Evolutionary conservation across 2,329 filamentous ascomycete genomes (phyloP), one percentile per base, ranked within the genome.

Genomic region (Beauveria brongniartii): DNA sequence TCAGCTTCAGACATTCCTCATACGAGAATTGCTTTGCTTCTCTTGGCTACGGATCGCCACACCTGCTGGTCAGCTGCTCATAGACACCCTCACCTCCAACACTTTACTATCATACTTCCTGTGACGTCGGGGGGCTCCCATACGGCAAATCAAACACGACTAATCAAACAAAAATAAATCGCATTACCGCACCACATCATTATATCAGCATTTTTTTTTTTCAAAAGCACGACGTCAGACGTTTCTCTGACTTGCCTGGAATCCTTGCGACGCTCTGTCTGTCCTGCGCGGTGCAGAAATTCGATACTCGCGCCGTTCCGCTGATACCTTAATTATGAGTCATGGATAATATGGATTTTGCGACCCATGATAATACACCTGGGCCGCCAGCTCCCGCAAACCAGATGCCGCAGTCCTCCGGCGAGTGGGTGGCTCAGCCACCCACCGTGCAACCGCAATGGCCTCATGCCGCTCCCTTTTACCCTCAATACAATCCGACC

Each of bases 341-440:
- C 51, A 67, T 73, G 67, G 72, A 74, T 55, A 67, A 67, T 41
- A 72, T 73, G 69, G 69, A 74, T 55, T 72, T 69, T 56, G 55
- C 68, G 55, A 67, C 70, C 68, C 71, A 71, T 50, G 62, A 63
- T 55, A 54, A 62, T 52, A 54, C 68, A 12, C 54, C 61, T 51
- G 53, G 61, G 47, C 47, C 58, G 22, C 43, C 60, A 9, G 50
- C 62, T 46, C 63, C 57, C 14, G 24, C 34, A n/a, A 56, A 61
- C 7, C 8, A 51, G 14, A 40, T 56, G 28, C 43, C 54, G 7
- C 54, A 43, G 30, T 14, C 54, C 18, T 48, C 28, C 18, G 26
- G 22, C 8, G 10, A 18, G 4, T 59, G 57, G 57, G 6, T 40
- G 30, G 37, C 34, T 37, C 48, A 43, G 5, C 26, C 28, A 20